Evolutionary conservation across 352 stramenopile genomes (phyloP).

Genomic region (Globisporangium barbulae): DNA sequence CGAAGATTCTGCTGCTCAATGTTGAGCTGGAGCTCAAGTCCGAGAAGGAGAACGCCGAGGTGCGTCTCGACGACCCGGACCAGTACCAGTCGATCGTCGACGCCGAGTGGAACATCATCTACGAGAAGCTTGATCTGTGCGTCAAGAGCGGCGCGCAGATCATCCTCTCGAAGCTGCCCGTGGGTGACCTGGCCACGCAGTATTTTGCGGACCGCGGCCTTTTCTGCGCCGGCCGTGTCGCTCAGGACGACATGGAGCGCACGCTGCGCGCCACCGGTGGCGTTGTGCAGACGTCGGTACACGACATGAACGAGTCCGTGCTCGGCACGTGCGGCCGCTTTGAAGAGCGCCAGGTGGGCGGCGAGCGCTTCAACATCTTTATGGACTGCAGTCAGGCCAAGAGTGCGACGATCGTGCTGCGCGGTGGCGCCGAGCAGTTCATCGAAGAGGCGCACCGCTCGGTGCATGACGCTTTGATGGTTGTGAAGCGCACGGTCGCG

Average conservation of each 20-base stretch:
- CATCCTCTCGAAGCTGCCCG: conserved; percentile 95
- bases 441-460: conserved; percentile 98
- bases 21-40: conserved; percentile 99
- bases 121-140: conserved; percentile 96
- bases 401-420: conserved; percentile 97
- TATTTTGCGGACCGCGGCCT: conserved; percentile 98
- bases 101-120: conserved; percentile 99
- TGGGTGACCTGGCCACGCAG: conserved; percentile 97
- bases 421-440: conserved; percentile 97
- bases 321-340: conserved; percentile 95
- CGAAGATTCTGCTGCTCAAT: conserved; percentile 97
- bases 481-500: conserved; percentile 96
- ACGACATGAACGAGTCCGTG: conserved; percentile 89
- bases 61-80: conserved; percentile 95
- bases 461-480: conserved; percentile 98
- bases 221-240: conserved; percentile 97
- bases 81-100: conserved; percentile 99
- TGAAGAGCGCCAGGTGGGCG: conserved; percentile 97
- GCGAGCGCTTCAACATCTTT: conserved; percentile 99
- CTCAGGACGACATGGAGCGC: conserved; percentile 96
- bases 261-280: conserved; percentile 95
- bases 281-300: conserved; percentile 91
- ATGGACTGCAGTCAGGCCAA: conserved; percentile 93
- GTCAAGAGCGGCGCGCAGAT: conserved; percentile 95
- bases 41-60: conserved; percentile 99